Evolutionary conservation across 345 rosid genomes (phyloP).

Genomic region (Salix purpurea): DNA sequence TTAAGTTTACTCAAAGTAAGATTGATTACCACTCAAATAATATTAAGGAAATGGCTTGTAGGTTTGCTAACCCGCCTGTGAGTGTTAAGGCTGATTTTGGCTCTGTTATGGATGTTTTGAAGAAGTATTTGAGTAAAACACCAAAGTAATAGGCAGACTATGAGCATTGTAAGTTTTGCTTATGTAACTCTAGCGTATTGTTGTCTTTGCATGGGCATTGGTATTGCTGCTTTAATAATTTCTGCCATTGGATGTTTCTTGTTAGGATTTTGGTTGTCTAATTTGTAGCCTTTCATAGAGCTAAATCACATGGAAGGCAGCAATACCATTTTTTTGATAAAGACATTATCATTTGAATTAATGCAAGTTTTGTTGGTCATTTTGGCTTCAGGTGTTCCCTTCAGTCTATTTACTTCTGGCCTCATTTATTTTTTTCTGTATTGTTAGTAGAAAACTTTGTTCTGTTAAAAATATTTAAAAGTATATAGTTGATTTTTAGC

Average conservation of each 20-base stretch:
- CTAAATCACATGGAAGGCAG: not conserved
- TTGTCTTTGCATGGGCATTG: not conserved
- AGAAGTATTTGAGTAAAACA: conserved; percentile 20
- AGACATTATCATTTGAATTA: not conserved
- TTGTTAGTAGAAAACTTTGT: not conserved
- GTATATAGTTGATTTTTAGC: not conserved
- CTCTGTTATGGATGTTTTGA: conserved; percentile 29
- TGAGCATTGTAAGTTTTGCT: not conserved
- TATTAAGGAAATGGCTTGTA: conserved; percentile 29
- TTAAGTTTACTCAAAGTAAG: conserved; percentile 32
- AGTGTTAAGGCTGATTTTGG: conserved; percentile 27
- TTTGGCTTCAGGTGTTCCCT: not conserved
- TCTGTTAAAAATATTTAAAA: too few species aligned
- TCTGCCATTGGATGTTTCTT: not conserved
- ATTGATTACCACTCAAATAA: conserved; percentile 26
- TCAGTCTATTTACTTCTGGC: not conserved
- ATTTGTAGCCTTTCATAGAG: not conserved
- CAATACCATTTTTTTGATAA: not conserved
- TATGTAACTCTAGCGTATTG: not conserved
- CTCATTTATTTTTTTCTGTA: not conserved
- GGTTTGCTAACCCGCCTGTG: conserved; percentile 30
- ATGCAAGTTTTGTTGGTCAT: not conserved
- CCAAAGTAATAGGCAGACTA: not conserved
- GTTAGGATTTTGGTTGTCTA: not conserved
- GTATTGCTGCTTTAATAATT: not conserved